Conservation (phyloP, 1,284 basidiomycete genomes). For the Leccinum holopus region DNA sequence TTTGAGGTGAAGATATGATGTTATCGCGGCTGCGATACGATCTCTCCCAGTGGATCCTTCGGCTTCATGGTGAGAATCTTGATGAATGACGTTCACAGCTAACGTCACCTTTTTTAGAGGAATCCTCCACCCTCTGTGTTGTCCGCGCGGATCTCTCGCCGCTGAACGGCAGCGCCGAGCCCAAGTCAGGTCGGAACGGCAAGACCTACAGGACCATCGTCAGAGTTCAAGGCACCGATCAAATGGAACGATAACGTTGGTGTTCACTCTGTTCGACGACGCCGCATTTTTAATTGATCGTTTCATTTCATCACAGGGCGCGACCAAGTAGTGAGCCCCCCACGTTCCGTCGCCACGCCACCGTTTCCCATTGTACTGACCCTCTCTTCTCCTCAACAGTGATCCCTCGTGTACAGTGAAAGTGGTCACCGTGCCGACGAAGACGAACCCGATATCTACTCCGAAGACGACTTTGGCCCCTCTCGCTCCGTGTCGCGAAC, state of each 20-base stretch:
- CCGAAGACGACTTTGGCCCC: slow-evolving; percentile 49
- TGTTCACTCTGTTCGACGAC: slow-evolving; percentile 7
- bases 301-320: slow-evolving; percentile 42
- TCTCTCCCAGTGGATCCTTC: slow-evolving; percentile 69
- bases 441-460: slow-evolving; percentile 57
- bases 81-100: not conserved
- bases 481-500: slow-evolving; percentile 32
- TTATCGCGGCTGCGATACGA: slow-evolving; percentile 62
- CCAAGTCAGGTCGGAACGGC: slow-evolving; percentile 60
- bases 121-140: slow-evolving; percentile 73
- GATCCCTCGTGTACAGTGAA: slow-evolving; percentile 78
- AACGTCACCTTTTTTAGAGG: slow-evolving; percentile 40
- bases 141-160: slow-evolving; percentile 74
- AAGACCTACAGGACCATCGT: slow-evolving; percentile 78
- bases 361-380: slow-evolving; percentile 2
- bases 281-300: slow-evolving; percentile 7
- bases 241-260: slow-evolving; percentile 77
- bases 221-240: slow-evolving; percentile 72
- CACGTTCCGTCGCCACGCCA: not conserved
- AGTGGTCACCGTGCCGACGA: slow-evolving; percentile 70
- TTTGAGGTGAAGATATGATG: slow-evolving; percentile 83
- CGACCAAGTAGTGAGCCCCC: slow-evolving; percentile 62
- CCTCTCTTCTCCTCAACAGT: slow-evolving; percentile 35
- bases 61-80: slow-evolving; percentile 49
- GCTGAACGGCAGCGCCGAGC: slow-evolving; percentile 62